Base-by-base conservation (phyloP, 2,329 filamentous ascomycete genomes). In the Diaporthe helianthi region DNA sequence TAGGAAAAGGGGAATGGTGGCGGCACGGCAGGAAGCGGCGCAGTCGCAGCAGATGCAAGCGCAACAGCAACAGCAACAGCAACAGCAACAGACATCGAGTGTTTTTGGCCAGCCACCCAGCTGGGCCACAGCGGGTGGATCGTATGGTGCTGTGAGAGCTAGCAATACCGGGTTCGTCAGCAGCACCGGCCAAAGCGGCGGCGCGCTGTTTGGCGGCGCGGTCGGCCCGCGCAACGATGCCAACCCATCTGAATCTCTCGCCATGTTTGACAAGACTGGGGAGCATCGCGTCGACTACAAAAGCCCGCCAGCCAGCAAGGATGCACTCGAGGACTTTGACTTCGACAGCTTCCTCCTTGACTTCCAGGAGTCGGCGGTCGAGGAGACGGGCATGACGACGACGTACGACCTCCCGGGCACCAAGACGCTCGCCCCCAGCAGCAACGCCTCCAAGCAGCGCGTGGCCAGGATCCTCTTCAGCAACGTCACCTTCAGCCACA, bases 341-440 rank as follows among this genome's bases (percentile, higher is more conserved):
- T 19, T 44, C 17, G 41, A 44, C 17, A 44, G 17, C 17, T 44
- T 19, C 41, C 41, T 38, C 36, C 76, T 85, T 8, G 79, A 77
- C 17, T 85, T 86, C 74, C 79, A 86, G 72, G 85, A 89, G 69
- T 86, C 86, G 0, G 77, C 82, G 6, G 83, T 88, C 71, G 87
- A 88, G 70, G 87, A 90, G 73, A 84, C 83, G 0, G 89, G 88
- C 6, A 79, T 90, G 65, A 89, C 87, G 0, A 85, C 86, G 0
- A 88, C 84, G 2, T 90, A 90, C 75, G 87, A 90, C 68, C 81
- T 90, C 0, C 86, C 87, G 0, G 86, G 85, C 0, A 74, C 81
- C 38, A 89, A 89, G 77, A 88, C 87, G 0, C 80, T 91, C 5
- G 75, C 79, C 0, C 86, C 88, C 1, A 84, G 82, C 19, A 79